Evolutionary conservation across 345 rosid species (phyloP).

Genomic region (Moringa oleifera): DNA sequence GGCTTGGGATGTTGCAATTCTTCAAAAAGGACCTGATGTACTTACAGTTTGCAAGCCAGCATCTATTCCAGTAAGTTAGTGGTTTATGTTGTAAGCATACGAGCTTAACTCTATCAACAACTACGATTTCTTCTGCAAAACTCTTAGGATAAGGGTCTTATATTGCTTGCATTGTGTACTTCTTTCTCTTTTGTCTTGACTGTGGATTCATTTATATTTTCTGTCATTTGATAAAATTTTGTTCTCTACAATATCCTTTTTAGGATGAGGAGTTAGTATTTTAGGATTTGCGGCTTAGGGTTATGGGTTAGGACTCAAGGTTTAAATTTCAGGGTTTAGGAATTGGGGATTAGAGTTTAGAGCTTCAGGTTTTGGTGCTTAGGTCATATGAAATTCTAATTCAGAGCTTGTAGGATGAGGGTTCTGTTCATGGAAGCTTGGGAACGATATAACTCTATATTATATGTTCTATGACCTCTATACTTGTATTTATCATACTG

Average conservation of each 20-base stretch:
- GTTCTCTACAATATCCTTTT: no score
- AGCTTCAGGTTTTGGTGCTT: neutral
- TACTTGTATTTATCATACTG: slow-evolving; percentile 1
- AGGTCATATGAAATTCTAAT: neutral
- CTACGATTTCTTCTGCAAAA: neutral
- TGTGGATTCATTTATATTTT: neutral
- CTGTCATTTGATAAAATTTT: neutral
- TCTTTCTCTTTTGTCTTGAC: no score
- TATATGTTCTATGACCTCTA: neutral
- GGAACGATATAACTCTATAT: neutral
- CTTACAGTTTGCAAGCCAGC: slow-evolving; percentile 84
- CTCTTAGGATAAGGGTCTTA: neutral
- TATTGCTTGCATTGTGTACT: neutral
- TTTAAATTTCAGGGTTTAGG: no score
- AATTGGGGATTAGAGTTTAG: no score
- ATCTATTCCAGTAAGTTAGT: slow-evolving; percentile 71
- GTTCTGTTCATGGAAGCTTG: neutral
- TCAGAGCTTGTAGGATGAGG: neutral
- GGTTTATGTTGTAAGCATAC: neutral
- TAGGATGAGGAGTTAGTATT: no score
- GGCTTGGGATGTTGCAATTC: slow-evolving; percentile 54
- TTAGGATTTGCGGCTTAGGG: no score
- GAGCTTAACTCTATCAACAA: neutral
- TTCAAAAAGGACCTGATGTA: slow-evolving; percentile 65
- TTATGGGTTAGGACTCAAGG: no score